Base-by-base conservation (phyloP, 345 rosid species). In the Gossypium ekmanianum region DNA sequence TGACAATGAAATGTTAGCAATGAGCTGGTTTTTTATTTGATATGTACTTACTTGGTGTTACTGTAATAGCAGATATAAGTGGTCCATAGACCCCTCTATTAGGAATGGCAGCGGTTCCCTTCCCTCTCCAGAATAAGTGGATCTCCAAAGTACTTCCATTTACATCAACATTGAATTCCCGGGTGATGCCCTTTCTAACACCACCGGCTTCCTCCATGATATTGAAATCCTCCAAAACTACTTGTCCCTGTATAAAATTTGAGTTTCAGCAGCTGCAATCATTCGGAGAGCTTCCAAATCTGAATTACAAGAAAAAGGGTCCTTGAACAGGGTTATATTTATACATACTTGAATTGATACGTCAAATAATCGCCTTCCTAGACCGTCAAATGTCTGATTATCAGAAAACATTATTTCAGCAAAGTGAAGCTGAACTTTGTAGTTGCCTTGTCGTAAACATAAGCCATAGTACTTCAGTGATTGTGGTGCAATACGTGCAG, bases 401-500 rank as follows among this genome's bases (percentile, higher is more conserved):
- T 84, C 18, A 1, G 93, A 75, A 73, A 72, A 92, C 90, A 87
- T 89, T 34, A 95, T 91, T 81, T 95, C 99, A 16, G 99, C 93
- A 77, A 95, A 95, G 78, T 92, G 91, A 47, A 94, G 97, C 59
- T 77, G 75, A 20, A 92, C 89, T 68, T 81, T 90, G 66, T 92
- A 94, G 62, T 84, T 80, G 47, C 90, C 93, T 8, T 50, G 13
- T 61, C 22, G 71, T 94, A 95, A 69, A 63, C 97, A 95, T 18
- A 89, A 84, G 76, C 88, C 98, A 78, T 88, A 95, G 85, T 92
- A 92, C 81, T 77, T 95, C 77, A 95, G 88, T 3, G 98, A 92
- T 9, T 73, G 78, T 39, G 98, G 90, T 43, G 98, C 76, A 43
- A 91, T 79, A 58, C 98, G 91, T 9, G 96, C 97, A 45, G 85